Conservation (phyloP, 495 filamentous ascomycete genomes). For the Penicillium ucsense region DNA sequence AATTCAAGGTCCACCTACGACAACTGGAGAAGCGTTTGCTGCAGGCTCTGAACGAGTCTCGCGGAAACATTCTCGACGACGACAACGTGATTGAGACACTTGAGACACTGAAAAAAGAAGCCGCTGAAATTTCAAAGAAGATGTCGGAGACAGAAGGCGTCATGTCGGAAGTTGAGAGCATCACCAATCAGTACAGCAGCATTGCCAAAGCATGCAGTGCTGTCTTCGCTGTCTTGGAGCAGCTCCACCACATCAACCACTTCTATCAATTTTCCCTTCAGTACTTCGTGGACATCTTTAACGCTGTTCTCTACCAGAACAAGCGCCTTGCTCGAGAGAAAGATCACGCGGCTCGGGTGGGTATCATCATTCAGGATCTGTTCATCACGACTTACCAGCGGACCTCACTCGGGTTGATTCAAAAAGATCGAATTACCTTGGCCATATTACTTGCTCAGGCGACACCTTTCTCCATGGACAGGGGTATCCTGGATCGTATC, state of each 20-base stretch:
- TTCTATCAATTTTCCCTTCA: constrained; percentile 99
- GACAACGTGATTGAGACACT: constrained; percentile 97
- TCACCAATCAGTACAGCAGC: constrained; percentile 85
- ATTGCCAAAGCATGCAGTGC: constrained; percentile 92
- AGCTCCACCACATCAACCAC: constrained; percentile 96
- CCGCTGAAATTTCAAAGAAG: constrained; percentile 89
- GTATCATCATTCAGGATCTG: constrained; percentile 79
- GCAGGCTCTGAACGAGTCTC: constrained; percentile 92
- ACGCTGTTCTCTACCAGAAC: constrained; percentile 78
- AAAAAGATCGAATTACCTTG: constrained; percentile 87
- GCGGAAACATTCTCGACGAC: constrained; percentile 96
- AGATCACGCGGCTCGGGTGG: constrained; percentile 65
- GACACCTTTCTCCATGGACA: constrained; percentile 89
- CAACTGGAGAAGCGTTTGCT: constrained; percentile 93
- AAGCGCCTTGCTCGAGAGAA: constrained; percentile 60
- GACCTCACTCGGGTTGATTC: constrained; percentile 83
- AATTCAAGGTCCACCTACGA: constrained; percentile 94
- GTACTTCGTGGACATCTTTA: constrained; percentile 96
- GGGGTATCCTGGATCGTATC: constrained; percentile 72
- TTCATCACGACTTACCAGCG: constrained; percentile 89
- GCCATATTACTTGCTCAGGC: constrained; percentile 96
- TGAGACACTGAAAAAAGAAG: constrained; percentile 95
- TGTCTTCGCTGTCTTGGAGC: constrained; percentile 91
- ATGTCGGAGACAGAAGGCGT: constrained; percentile 95
- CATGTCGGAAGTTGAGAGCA: constrained; percentile 92